A percentile compares a stretch with the other conserved stretches of the same genome.
Evolutionary conservation across 495 filamentous ascomycete species (phyloP).

Genomic region (Schizothecium vesticola): DNA sequence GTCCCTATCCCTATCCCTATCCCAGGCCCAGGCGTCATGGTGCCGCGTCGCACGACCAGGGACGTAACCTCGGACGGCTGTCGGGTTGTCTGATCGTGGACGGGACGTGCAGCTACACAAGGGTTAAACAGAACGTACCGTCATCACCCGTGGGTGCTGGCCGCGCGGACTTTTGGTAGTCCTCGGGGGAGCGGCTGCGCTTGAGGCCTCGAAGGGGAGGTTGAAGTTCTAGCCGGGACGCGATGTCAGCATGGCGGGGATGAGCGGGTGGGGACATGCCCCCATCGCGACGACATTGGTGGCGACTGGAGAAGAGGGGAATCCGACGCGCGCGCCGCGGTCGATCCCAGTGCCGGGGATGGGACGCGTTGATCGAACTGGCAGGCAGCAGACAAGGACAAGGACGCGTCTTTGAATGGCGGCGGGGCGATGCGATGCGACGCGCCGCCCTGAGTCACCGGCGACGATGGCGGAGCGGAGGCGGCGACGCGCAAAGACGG

Average conservation of each 20-base stretch:
- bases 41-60: slow-evolving; percentile 36
- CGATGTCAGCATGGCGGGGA: slow-evolving; percentile 21
- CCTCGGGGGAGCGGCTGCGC: slow-evolving; percentile 87
- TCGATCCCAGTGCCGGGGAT: background rate
- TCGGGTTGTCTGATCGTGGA: slow-evolving; percentile 4
- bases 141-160: slow-evolving; percentile 68
- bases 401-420: background rate
- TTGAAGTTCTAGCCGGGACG: slow-evolving; percentile 35
- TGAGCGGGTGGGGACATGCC: background rate
- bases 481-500: background rate
- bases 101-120: slow-evolving; percentile 32
- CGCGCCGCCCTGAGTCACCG: background rate
- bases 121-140: slow-evolving; percentile 59
- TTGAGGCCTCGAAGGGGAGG: slow-evolving; percentile 69
- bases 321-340: background rate
- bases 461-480: background rate
- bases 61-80: slow-evolving; percentile 26
- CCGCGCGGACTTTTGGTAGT: slow-evolving; percentile 54
- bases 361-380: background rate
- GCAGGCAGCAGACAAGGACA: background rate
- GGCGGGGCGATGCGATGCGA: background rate
- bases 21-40: background rate
- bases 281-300: slow-evolving; percentile 6
- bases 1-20: slow-evolving; percentile 2
- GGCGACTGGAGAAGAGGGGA: background rate